phyloP scores from a whole-genome alignment of 2,329 filamentous ascomycete species.

The Penicillium crustosum region DNA sequence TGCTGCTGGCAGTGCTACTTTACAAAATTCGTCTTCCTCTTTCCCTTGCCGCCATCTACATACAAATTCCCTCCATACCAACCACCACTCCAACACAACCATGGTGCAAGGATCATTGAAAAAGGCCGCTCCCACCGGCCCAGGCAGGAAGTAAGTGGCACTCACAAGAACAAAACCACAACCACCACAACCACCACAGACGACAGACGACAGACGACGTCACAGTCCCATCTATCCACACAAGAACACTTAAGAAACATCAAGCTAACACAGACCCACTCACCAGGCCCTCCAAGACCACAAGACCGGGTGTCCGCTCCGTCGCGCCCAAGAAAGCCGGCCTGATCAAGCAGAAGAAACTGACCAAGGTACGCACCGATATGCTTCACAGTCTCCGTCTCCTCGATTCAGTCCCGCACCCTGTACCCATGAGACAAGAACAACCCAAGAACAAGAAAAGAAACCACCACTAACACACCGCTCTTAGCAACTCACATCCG shows the following conservation, averaged over 20 bases:
- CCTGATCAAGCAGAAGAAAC: slow-evolving; percentile 60
- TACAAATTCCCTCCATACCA: neutral
- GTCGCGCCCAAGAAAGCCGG: slow-evolving; percentile 67
- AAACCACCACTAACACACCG: neutral
- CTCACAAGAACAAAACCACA: neutral
- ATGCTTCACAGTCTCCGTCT: neutral
- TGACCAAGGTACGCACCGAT: slow-evolving; percentile 56
- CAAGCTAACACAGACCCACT: neutral
- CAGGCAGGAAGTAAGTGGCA: slow-evolving; percentile 38
- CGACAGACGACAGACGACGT: no score
- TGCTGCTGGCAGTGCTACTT: slow-evolving; percentile 23
- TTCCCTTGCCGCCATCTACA: neutral
- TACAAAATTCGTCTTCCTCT: neutral
- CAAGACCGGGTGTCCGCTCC: slow-evolving; percentile 59
- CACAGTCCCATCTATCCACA: neutral
- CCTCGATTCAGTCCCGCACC: neutral
- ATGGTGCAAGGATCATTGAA: slow-evolving; percentile 54
- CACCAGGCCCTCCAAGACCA: slow-evolving; percentile 40
- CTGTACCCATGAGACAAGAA: no score
- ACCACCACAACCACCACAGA: neutral
- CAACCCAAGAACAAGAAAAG: neutral
- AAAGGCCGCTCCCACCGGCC: slow-evolving; percentile 37
- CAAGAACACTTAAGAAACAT: neutral
- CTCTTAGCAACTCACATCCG: slow-evolving; percentile 59
- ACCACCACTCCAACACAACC: slow-evolving; percentile 2